Conservation (phyloP, 495 filamentous ascomycete species). For the Penicillium parvum region DNA sequence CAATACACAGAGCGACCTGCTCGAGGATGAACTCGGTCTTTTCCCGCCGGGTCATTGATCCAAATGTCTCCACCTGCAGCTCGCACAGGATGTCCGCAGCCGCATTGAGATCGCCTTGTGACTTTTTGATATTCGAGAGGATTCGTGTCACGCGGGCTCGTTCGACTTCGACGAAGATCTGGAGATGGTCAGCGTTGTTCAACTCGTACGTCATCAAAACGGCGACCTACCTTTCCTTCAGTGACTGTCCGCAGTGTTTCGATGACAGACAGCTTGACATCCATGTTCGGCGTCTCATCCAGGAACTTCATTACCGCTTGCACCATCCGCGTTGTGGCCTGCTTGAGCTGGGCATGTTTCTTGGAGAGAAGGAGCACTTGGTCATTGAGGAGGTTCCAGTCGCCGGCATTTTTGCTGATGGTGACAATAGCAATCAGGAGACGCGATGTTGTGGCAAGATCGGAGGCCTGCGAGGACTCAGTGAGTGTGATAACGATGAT, state of each 20-base stretch:
- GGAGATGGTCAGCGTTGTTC: background rate
- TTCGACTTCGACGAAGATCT: constrained; percentile 99
- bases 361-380: constrained; percentile 93
- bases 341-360: constrained; percentile 99
- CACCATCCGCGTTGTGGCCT: constrained; percentile 98
- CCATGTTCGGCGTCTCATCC: constrained; percentile 71
- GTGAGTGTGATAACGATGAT: constrained; percentile 7
- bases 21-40: constrained; percentile 98
- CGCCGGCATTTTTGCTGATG: constrained; percentile 84
- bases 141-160: constrained; percentile 91
- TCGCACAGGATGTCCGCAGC: constrained; percentile 93
- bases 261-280: constrained; percentile 87
- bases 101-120: constrained; percentile 83
- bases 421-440: constrained; percentile 83
- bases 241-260: constrained; percentile 94
- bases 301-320: constrained; percentile 92
- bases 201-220: background rate
- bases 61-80: constrained; percentile 97
- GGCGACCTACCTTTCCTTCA: constrained; percentile 74
- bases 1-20: constrained; percentile 91
- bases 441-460: constrained; percentile 90
- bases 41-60: constrained; percentile 93
- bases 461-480: constrained; percentile 62
- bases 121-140: constrained; percentile 93
- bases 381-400: constrained; percentile 93